These are phyloP conservation scores for Viridothelium virens DNA, from an alignment of 495 filamentous ascomycete species.

Conservation along the genomic window DNA sequence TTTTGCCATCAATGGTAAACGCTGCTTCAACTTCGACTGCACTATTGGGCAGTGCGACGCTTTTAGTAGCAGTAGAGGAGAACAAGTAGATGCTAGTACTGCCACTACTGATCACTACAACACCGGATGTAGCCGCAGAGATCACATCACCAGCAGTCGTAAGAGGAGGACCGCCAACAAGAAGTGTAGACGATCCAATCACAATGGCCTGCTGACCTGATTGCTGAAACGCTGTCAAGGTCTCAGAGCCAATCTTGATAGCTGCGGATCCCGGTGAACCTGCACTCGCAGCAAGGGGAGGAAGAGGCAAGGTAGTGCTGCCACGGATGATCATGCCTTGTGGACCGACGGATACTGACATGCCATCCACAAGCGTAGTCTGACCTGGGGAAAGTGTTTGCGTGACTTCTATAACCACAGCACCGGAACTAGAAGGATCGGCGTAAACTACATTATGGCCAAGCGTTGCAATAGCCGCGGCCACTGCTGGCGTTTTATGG, in stretches of 20 bases:
- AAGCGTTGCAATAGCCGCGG: not conserved
- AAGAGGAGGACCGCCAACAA: not conserved
- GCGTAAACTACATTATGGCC: not conserved
- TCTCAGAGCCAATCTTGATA: not conserved
- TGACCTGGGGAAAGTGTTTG: not conserved
- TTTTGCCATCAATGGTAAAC: conserved; percentile 1
- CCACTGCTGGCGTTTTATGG: not conserved
- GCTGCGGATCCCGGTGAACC: not conserved
- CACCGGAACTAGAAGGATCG: not conserved
- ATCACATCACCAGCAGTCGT: conserved; percentile 1
- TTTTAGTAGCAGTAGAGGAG: not conserved
- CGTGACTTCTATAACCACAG: not conserved
- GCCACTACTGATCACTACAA: conserved; percentile 4
- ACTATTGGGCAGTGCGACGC: not conserved
- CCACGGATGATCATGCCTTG: not conserved
- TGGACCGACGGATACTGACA: not conserved
- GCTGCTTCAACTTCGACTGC: conserved; percentile 1
- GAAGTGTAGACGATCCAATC: conserved; percentile 4
- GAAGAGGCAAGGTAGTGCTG: conserved; percentile 4
- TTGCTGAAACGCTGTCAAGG: conserved; percentile 1
- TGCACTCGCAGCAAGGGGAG: not conserved
- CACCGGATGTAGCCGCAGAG: not conserved
- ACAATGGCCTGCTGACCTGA: not conserved
- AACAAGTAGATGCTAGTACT: not conserved
- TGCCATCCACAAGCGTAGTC: not conserved